Percentiles rank a stretch among this genome's conserved stretches.
Evolutionary conservation across 1,284 basidiomycete genomes (phyloP).

Genomic region (Phenoliferia sp.): DNA sequence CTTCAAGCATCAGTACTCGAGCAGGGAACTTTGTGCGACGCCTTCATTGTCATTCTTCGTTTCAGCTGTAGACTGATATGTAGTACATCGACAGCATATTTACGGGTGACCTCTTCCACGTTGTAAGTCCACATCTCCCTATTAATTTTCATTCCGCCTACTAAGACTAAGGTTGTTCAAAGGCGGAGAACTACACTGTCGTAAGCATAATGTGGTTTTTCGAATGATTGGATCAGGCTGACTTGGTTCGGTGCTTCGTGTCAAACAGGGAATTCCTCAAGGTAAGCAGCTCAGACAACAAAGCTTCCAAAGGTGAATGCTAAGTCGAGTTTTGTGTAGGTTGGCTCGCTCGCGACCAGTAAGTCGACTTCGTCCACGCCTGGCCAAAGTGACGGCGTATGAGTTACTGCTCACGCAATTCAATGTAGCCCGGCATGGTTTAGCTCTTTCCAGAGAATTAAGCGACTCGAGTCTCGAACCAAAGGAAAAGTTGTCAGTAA

Average conservation of each 20-base stretch:
- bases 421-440: slow-evolving; percentile 15
- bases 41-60: neutral
- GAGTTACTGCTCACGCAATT: neutral
- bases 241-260: neutral
- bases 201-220: neutral
- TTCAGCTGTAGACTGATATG: slow-evolving; percentile 7
- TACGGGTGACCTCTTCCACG: slow-evolving; percentile 19
- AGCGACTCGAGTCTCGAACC: slow-evolving; percentile 4
- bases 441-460: slow-evolving; percentile 14
- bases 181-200: slow-evolving; percentile 1
- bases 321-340: no score
- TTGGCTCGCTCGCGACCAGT: slow-evolving; percentile 23
- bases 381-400: neutral
- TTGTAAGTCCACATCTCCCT: neutral
- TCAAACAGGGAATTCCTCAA: slow-evolving; percentile 8
- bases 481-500: slow-evolving; percentile 12
- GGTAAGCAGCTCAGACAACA: no score
- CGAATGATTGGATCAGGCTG: neutral
- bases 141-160: neutral
- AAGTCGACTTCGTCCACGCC: neutral
- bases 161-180: neutral
- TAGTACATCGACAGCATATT: slow-evolving; percentile 14
- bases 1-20: neutral
- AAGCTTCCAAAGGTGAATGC: no score
- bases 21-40: neutral